Conservation (phyloP, 192 early-diverging fungal genomes). For the Coemansia sp. region DNA sequence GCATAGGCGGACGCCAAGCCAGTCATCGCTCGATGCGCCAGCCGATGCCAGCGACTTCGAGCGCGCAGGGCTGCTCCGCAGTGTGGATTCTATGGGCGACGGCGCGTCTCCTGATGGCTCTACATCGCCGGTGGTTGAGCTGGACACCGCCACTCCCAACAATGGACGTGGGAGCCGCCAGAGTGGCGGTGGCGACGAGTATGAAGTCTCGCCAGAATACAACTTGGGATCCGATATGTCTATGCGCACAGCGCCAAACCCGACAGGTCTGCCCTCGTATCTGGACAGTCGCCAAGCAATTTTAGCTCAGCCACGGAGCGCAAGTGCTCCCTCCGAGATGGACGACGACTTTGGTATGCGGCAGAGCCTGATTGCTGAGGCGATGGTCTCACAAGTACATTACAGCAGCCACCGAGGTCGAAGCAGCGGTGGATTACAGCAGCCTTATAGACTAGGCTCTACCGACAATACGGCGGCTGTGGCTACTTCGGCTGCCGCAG, state of each 20-base stretch:
- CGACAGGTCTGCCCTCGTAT: not conserved
- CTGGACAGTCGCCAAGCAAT: too few species aligned
- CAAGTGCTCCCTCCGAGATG: too few species aligned
- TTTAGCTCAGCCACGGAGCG: not conserved
- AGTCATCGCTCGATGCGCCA: constrained; percentile 12
- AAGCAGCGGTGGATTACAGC: not conserved
- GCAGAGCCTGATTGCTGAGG: constrained; percentile 42
- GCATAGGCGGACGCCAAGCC: not conserved
- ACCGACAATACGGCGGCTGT: too few species aligned
- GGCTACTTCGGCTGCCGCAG: too few species aligned
- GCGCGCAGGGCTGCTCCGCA: constrained; percentile 19
- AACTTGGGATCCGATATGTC: constrained; percentile 5
- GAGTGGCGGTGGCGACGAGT: not conserved
- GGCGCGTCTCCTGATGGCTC: not conserved
- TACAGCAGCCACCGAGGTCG: not conserved
- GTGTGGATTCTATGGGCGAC: constrained; percentile 42
- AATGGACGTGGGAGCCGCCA: not conserved
- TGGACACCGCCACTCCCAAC: constrained; percentile 22
- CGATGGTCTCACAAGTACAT: constrained; percentile 19
- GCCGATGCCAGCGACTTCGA: constrained; percentile 18
- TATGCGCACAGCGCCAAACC: constrained; percentile 6
- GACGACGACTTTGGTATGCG: constrained; percentile 8
- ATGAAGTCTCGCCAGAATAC: not conserved
- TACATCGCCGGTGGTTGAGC: constrained; percentile 32
- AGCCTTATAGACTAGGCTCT: not conserved